Evolutionary conservation across 495 filamentous ascomycete species (phyloP).

Genomic region (Cladorrhinum samala): DNA sequence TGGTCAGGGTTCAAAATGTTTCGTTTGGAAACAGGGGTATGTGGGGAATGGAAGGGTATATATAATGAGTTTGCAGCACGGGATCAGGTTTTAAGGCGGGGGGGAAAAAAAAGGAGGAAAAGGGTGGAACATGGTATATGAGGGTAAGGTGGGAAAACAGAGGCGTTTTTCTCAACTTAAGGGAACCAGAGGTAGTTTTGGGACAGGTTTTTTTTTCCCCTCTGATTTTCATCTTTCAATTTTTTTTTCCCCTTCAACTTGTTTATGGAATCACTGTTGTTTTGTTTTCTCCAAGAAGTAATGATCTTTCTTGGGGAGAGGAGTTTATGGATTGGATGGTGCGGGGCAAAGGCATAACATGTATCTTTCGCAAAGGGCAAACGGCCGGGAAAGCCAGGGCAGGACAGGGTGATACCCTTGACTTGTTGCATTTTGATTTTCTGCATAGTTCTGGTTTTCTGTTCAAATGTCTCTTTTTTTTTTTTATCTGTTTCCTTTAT

Average conservation of each 20-base stretch:
- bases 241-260: not conserved
- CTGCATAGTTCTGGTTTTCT: not conserved
- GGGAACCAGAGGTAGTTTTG: not conserved
- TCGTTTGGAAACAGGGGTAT: not conserved
- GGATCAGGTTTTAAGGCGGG: not conserved
- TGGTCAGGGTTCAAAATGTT: not conserved
- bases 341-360: too few relatives aligned
- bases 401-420: constrained; percentile 12
- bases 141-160: too few relatives aligned
- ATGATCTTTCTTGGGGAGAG: too few relatives aligned
- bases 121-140: too few relatives aligned
- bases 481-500: not conserved
- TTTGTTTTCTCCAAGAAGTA: not conserved
- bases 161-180: too few relatives aligned
- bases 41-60: not conserved
- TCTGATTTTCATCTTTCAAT: not conserved
- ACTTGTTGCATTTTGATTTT: not conserved
- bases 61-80: not conserved
- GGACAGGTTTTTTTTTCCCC: too few relatives aligned
- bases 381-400: not conserved
- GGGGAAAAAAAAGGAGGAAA: not conserved
- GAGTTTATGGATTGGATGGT: not conserved
- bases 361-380: not conserved
- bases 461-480: not conserved
- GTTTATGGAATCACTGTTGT: not conserved